Conservation (phyloP, 495 filamentous ascomycete species). For the Penicillium pulvis region DNA sequence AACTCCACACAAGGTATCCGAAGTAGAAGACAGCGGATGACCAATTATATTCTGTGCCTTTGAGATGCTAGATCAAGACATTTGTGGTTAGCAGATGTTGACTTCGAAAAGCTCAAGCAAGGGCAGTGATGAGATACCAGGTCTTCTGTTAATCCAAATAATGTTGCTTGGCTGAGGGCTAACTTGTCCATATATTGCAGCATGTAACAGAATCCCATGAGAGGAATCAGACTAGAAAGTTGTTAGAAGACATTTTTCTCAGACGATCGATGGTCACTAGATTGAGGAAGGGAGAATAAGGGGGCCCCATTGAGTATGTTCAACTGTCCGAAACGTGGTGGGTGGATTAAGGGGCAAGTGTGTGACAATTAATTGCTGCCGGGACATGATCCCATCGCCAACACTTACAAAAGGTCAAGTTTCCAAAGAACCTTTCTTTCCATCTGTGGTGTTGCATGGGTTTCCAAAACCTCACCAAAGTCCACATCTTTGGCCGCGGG, state of each 20-base stretch:
- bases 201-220: slow-evolving; percentile 49
- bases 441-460: slow-evolving; percentile 31
- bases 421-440: slow-evolving; percentile 36
- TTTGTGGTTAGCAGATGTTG: background rate
- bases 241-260: background rate
- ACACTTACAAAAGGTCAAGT: slow-evolving; percentile 35
- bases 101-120: background rate
- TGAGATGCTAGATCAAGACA: slow-evolving; percentile 25
- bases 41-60: slow-evolving; percentile 52
- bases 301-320: too few relatives aligned
- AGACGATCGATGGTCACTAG: background rate
- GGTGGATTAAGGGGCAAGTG: too few relatives aligned
- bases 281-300: background rate
- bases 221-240: slow-evolving; percentile 44
- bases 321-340: too few relatives aligned
- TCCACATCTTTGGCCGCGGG: slow-evolving; percentile 35
- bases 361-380: too few relatives aligned
- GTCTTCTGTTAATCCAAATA: slow-evolving; percentile 50
- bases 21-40: slow-evolving; percentile 51
- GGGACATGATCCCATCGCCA: too few relatives aligned
- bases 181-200: slow-evolving; percentile 62
- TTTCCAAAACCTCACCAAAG: slow-evolving; percentile 36
- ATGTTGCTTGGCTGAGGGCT: slow-evolving; percentile 54
- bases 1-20: slow-evolving; percentile 53
- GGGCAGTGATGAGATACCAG: slow-evolving; percentile 23